Conservation (phyloP, 1,139 yeast genomes). For the Suhomyces kunorum region DNA sequence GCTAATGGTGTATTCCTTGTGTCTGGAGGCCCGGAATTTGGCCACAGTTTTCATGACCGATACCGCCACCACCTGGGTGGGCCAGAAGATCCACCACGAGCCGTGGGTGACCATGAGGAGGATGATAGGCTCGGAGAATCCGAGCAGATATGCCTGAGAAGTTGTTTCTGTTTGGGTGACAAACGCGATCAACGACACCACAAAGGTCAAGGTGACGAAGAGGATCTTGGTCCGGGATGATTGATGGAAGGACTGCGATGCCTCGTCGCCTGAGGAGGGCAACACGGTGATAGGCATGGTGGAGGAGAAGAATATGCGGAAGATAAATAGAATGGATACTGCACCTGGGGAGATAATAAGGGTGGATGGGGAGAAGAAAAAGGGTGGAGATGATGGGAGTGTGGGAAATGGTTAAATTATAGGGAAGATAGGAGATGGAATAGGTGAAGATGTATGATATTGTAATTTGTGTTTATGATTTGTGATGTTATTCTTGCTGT, state of each 20-base stretch:
- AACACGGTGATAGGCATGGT: conserved; percentile 18
- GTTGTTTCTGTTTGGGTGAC: conserved; percentile 82
- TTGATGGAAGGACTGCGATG: conserved; percentile 16
- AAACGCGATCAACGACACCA: conserved; percentile 63
- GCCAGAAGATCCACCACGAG: conserved; percentile 77
- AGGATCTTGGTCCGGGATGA: conserved; percentile 40
- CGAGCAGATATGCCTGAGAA: conserved; percentile 61
- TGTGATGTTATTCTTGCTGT: too few relatives aligned
- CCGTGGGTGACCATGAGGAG: conserved; percentile 74
- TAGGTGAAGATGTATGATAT: too few relatives aligned
- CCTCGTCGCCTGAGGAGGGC: conserved; percentile 12
- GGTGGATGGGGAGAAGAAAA: too few relatives aligned
- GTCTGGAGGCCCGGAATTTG: conserved; percentile 22
- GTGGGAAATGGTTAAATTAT: too few relatives aligned
- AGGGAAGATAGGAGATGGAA: too few relatives aligned
- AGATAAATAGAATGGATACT: not conserved
- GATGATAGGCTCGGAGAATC: conserved; percentile 70
- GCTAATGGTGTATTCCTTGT: conserved; percentile 12
- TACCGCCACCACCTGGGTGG: conserved; percentile 59
- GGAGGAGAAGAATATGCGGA: not conserved
- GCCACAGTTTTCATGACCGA: conserved; percentile 45
- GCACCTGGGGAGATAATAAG: not conserved
- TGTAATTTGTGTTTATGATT: too few relatives aligned
- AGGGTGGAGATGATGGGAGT: too few relatives aligned
- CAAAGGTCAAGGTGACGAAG: conserved; percentile 58